Evolutionary conservation across 2,329 filamentous ascomycete genomes (phyloP).

Genomic region (Lasiodiplodia hormozganensis): DNA sequence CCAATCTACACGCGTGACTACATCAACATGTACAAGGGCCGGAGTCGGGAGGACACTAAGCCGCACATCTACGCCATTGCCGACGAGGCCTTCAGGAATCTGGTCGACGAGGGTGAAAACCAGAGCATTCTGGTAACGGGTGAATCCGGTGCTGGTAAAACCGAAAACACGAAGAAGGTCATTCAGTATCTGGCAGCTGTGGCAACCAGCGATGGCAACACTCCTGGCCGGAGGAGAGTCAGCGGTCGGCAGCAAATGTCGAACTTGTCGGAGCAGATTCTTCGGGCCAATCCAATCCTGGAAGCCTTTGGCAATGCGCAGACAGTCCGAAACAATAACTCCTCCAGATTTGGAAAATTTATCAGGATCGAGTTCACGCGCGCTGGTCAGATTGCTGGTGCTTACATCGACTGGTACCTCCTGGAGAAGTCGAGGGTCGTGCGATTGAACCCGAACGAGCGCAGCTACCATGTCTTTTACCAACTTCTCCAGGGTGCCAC

Average conservation of each 20-base stretch:
- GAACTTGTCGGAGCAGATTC: slow-evolving; percentile 93
- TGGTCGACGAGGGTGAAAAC: slow-evolving; percentile 93
- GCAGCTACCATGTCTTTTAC: slow-evolving; percentile 98
- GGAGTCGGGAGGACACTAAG: slow-evolving; percentile 89
- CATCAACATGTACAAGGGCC: slow-evolving; percentile 96
- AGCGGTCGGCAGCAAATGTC: slow-evolving; percentile 73
- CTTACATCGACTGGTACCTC: slow-evolving; percentile 98
- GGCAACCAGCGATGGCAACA: slow-evolving; percentile 84
- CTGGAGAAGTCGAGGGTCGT: slow-evolving; percentile 98
- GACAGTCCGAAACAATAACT: slow-evolving; percentile 97
- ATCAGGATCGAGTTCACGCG: slow-evolving; percentile 95
- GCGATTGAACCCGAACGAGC: slow-evolving; percentile 82
- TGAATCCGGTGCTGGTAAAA: slow-evolving; percentile 97
- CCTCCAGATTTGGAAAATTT: slow-evolving; percentile 97
- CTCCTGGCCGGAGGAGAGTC: slow-evolving; percentile 62
- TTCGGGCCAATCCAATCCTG: slow-evolving; percentile 94
- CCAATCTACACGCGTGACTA: slow-evolving; percentile 98
- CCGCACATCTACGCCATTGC: slow-evolving; percentile 98
- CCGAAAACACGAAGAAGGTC: slow-evolving; percentile 99
- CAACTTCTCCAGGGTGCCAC: slow-evolving; percentile 89
- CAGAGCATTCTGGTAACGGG: slow-evolving; percentile 98
- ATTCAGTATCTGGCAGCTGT: slow-evolving; percentile 98
- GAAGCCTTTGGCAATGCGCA: slow-evolving; percentile 99
- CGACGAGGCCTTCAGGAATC: slow-evolving; percentile 92
- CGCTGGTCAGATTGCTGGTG: slow-evolving; percentile 88